These are phyloP conservation scores for Fusarium sp. DNA, from an alignment of 2,329 filamentous ascomycete genomes.

Conservation along the genomic window DNA sequence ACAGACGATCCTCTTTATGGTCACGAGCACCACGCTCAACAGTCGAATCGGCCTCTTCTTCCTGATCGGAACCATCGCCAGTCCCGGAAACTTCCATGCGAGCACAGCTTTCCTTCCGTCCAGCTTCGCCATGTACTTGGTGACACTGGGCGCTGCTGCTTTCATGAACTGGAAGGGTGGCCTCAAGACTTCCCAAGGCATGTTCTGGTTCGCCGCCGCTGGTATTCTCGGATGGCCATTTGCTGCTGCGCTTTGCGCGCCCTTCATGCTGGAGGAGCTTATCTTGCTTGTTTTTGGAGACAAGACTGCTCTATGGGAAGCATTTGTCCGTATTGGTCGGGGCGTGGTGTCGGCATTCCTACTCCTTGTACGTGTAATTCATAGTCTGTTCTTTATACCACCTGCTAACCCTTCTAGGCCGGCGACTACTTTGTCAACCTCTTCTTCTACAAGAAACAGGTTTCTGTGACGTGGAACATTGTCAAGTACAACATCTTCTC, in stretches of 20 bases:
- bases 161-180: slow-evolving; percentile 93
- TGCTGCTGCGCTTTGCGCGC: slow-evolving; percentile 82
- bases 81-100: slow-evolving; percentile 93
- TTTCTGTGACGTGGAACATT: slow-evolving; percentile 89
- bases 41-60: slow-evolving; percentile 88
- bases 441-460: slow-evolving; percentile 85
- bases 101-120: slow-evolving; percentile 89
- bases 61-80: slow-evolving; percentile 79
- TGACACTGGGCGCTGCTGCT: slow-evolving; percentile 85
- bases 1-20: slow-evolving; percentile 84
- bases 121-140: slow-evolving; percentile 96
- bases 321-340: slow-evolving; percentile 72
- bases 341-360: slow-evolving; percentile 75
- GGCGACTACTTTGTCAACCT: slow-evolving; percentile 80
- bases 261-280: slow-evolving; percentile 84
- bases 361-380: slow-evolving; percentile 71
- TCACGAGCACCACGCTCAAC: slow-evolving; percentile 81
- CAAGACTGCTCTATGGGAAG: slow-evolving; percentile 70
- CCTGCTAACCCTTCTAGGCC: slow-evolving; percentile 59
- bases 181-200: slow-evolving; percentile 82
- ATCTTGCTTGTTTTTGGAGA: slow-evolving; percentile 68
- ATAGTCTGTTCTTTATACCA: fast-evolving
- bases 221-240: slow-evolving; percentile 96
- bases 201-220: slow-evolving; percentile 91
- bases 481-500: slow-evolving; percentile 96